These are phyloP conservation scores for Cyamopsis tetragonoloba DNA, from an alignment of 306 rosid genomes.

Conservation along the genomic window DNA sequence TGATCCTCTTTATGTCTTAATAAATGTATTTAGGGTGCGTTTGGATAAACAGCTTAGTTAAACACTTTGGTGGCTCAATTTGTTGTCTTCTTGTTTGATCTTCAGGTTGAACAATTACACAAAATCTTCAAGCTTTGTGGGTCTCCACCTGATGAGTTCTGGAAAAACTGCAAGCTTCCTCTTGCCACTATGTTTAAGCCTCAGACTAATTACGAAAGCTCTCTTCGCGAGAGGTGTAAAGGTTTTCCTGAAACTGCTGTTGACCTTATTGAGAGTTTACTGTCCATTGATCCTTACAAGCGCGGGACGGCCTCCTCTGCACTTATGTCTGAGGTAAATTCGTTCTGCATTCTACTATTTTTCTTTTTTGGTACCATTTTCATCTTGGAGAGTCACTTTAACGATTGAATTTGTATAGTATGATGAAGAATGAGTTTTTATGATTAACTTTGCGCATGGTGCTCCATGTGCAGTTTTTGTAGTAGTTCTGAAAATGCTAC, in stretches of 20 bases:
- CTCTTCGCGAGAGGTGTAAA: constrained; percentile 67
- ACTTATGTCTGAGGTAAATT: constrained; percentile 74
- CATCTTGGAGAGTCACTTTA: not conserved
- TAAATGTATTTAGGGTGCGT: too few species aligned
- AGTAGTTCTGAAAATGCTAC: not conserved
- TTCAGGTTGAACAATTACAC: constrained; percentile 92
- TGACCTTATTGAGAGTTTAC: constrained; percentile 62
- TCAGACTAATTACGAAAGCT: constrained; percentile 59
- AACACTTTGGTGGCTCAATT: not conserved
- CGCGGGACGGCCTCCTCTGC: constrained; percentile 97
- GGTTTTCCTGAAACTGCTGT: constrained; percentile 57
- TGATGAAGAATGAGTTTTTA: not conserved
- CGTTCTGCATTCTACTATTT: not conserved
- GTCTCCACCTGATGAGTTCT: constrained; percentile 83
- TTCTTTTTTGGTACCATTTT: not conserved
- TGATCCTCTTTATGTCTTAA: constrained; percentile 30
- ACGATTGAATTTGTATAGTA: not conserved
- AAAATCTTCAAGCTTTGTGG: constrained; percentile 95
- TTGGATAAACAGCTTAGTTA: too few species aligned
- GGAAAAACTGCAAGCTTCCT: constrained; percentile 86
- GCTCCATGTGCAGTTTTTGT: not conserved
- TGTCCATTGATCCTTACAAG: constrained; percentile 62
- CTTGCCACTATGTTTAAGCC: constrained; percentile 94
- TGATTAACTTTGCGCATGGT: not conserved
- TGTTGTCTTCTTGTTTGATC: constrained; percentile 23